These are phyloP conservation scores for Carpinus viminea DNA, from an alignment of 306 rosid genomes.

Conservation along the genomic window DNA sequence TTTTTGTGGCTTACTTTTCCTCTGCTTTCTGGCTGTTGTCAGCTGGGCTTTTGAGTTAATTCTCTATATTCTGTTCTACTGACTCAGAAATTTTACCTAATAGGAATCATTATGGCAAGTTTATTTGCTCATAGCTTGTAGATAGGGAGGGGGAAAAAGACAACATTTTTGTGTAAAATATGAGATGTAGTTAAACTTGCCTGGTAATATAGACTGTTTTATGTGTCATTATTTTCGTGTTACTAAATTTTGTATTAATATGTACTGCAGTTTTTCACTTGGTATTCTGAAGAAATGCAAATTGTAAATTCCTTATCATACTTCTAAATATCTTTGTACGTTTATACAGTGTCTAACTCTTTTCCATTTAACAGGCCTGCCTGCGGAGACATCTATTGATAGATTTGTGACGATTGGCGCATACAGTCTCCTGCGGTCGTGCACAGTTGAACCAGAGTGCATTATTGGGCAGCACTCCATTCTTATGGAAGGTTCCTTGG, in stretches of 20 bases:
- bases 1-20: not conserved
- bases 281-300: not conserved
- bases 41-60: not conserved
- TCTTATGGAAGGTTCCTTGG: constrained; percentile 97
- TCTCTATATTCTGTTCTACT: not conserved
- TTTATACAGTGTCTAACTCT: constrained; percentile 21
- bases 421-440: constrained; percentile 86
- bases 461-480: constrained; percentile 96
- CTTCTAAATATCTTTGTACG: constrained; percentile 7
- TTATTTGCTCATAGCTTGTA: too few relatives aligned
- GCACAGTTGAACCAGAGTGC: constrained; percentile 97
- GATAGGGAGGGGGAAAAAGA: too few relatives aligned
- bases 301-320: not conserved
- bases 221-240: not conserved
- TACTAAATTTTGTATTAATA: not conserved
- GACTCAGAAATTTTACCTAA: too few relatives aligned
- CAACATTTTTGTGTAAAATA: not conserved
- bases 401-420: constrained; percentile 94
- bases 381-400: constrained; percentile 83
- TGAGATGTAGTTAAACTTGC: not conserved
- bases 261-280: constrained; percentile 5
- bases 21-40: constrained; percentile 1
- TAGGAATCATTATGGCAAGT: too few relatives aligned
- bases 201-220: constrained; percentile 7
- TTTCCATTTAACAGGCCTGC: constrained; percentile 69